Percentiles rank a stretch among this genome's conserved stretches.
phyloP scores from a whole-genome alignment of 495 filamentous ascomycete species.

The Lasiosphaeriaceae sp. region DNA sequence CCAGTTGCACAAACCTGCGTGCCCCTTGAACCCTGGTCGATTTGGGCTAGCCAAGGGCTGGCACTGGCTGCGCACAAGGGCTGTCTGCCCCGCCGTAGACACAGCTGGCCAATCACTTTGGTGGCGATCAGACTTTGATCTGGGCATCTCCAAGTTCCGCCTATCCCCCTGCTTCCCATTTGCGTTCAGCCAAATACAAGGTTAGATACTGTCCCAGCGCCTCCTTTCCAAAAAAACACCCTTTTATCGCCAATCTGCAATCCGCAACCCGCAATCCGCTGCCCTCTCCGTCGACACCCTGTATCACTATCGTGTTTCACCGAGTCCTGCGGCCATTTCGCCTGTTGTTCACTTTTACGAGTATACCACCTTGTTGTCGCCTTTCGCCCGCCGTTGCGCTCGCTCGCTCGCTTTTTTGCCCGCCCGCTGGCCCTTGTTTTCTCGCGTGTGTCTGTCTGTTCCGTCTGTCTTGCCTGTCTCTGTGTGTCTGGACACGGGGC shows the following conservation, averaged over 20 bases:
- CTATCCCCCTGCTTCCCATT: constrained; percentile 16
- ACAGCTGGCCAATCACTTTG: constrained; percentile 25
- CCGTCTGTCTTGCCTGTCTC: background rate
- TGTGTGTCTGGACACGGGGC: constrained; percentile 21
- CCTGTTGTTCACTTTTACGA: constrained; percentile 12
- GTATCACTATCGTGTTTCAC: constrained; percentile 11
- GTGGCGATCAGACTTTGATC: constrained; percentile 37
- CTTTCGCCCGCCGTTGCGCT: constrained; percentile 10
- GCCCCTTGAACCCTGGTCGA: too few relatives aligned
- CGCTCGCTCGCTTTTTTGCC: background rate
- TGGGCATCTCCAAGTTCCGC: constrained; percentile 25
- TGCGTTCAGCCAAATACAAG: constrained; percentile 15
- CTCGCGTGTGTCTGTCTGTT: constrained; percentile 8
- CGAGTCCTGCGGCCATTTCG: constrained; percentile 1
- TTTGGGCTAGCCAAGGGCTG: too few relatives aligned
- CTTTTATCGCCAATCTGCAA: constrained; percentile 7
- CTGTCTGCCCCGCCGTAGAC: constrained; percentile 20
- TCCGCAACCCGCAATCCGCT: constrained; percentile 12
- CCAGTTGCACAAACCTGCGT: too few relatives aligned
- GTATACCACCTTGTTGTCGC: too few relatives aligned
- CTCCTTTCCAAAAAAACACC: constrained; percentile 11
- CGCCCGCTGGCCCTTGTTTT: constrained; percentile 7
- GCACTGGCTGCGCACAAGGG: constrained; percentile 14
- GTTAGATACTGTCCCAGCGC: constrained; percentile 14
- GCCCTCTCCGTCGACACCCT: constrained; percentile 14